A percentile compares a stretch with the other conserved stretches of the same genome.
phyloP scores from a whole-genome alignment of 495 filamentous ascomycete genomes.

The Melanomma pulvis-pyrius region DNA sequence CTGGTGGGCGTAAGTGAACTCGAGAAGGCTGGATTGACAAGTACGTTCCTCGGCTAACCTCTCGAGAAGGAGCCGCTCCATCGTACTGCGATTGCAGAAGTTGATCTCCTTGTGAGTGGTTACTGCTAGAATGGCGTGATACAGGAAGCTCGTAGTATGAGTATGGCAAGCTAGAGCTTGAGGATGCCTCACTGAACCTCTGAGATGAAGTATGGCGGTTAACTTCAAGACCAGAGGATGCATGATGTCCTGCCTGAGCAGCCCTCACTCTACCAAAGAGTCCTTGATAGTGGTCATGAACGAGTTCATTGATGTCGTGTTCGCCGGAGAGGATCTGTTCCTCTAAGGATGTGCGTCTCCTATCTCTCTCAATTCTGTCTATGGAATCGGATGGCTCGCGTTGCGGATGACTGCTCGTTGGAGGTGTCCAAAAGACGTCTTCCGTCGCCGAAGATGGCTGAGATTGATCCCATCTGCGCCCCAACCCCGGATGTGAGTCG shows the following conservation, averaged over 20 bases:
- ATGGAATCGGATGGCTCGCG: neutral
- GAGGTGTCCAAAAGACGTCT: constrained; percentile 11
- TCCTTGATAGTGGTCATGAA: constrained; percentile 7
- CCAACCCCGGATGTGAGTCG: constrained; percentile 2
- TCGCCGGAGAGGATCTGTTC: neutral
- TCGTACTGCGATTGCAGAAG: constrained; percentile 31
- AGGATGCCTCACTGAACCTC: constrained; percentile 16
- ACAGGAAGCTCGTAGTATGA: constrained; percentile 28
- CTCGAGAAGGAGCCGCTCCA: constrained; percentile 22
- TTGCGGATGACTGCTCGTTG: neutral
- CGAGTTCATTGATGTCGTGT: neutral
- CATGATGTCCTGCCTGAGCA: neutral
- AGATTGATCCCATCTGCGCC: neutral
- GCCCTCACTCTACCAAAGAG: constrained; percentile 6
- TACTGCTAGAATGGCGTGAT: constrained; percentile 27
- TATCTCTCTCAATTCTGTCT: neutral
- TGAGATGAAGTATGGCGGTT: constrained; percentile 1
- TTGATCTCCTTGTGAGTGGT: constrained; percentile 1
- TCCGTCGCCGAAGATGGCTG: neutral
- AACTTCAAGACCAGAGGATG: neutral
- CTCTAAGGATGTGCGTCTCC: neutral
- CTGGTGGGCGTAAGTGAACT: neutral
- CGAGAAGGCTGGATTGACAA: constrained; percentile 22
- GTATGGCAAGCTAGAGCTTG: constrained; percentile 25
- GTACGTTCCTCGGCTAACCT: constrained; percentile 11